phyloP scores from a whole-genome alignment of 1,284 basidiomycete genomes.

The Rhodotorula glutinis region DNA sequence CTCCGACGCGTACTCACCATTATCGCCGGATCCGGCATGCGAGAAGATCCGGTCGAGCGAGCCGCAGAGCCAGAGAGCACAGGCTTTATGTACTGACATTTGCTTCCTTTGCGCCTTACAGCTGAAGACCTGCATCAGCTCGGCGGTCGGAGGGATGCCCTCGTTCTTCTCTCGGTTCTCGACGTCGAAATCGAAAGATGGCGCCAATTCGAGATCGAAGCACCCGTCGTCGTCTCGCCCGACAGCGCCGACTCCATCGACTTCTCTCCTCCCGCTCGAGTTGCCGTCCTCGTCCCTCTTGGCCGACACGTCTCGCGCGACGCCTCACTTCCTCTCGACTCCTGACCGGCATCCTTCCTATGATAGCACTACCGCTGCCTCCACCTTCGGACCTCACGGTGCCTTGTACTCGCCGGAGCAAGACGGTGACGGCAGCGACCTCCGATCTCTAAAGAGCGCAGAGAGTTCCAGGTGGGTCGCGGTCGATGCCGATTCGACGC shows the following conservation, averaged over 20 bases:
- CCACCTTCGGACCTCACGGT: neutral
- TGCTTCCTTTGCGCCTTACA: too few species aligned
- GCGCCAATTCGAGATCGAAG: too few species aligned
- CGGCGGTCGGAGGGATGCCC: conserved; percentile 1
- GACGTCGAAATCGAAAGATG: neutral
- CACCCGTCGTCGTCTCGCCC: too few species aligned
- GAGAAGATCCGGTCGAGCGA: too few species aligned
- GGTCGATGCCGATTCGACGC: conserved; percentile 2
- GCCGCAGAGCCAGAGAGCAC: too few species aligned
- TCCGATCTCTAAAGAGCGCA: neutral
- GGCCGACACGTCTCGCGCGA: conserved; percentile 12
- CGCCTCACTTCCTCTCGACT: conserved; percentile 11
- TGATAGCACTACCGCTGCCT: neutral
- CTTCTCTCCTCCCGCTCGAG: conserved; percentile 5
- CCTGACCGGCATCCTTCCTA: neutral
- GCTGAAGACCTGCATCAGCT: too few species aligned
- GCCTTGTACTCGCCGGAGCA: neutral
- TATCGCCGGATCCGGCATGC: too few species aligned
- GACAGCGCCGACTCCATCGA: too few species aligned
- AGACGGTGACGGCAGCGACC: neutral
- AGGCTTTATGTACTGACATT: too few species aligned
- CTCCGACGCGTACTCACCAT: too few species aligned
- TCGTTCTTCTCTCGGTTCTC: conserved; percentile 24
- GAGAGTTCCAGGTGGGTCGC: conserved; percentile 19
- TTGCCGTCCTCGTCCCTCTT: conserved; percentile 24